A percentile compares a stretch with the other conserved stretches of the same genome.
These are phyloP conservation scores for Aspergillus proliferans DNA, from an alignment of 2,329 filamentous ascomycete genomes.

Conservation along the genomic window DNA sequence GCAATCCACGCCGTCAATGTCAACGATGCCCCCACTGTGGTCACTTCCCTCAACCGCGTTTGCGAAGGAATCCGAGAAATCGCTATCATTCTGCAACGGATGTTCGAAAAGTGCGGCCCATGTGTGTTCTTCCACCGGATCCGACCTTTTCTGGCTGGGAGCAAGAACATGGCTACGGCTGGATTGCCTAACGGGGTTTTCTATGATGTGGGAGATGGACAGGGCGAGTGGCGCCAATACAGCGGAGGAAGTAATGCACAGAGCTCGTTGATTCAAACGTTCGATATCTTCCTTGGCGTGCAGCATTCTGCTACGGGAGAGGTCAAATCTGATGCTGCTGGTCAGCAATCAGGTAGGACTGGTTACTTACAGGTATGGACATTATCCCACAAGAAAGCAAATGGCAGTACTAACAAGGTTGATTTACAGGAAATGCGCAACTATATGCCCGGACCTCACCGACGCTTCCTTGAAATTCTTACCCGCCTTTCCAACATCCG, in stretches of 20 bases:
- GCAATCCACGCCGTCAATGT: slow-evolving; percentile 41
- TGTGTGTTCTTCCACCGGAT: slow-evolving; percentile 48
- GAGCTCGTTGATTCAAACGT: slow-evolving; percentile 50
- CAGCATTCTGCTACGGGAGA: slow-evolving; percentile 39
- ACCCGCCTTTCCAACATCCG: slow-evolving; percentile 42
- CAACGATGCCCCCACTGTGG: slow-evolving; percentile 32
- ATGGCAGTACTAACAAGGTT: slow-evolving; percentile 3
- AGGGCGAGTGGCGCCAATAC: slow-evolving; percentile 46
- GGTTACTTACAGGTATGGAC: slow-evolving; percentile 19
- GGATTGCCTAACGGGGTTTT: slow-evolving; percentile 48
- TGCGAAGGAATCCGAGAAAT: slow-evolving; percentile 39
- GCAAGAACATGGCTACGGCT: slow-evolving; percentile 48
- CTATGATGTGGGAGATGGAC: slow-evolving; percentile 45
- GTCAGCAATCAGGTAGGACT: slow-evolving; percentile 14
- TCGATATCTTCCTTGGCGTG: slow-evolving; percentile 48
- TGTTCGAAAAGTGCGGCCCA: slow-evolving; percentile 47
- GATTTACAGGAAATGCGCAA: slow-evolving; percentile 43
- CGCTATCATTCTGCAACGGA: slow-evolving; percentile 40
- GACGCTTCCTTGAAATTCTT: slow-evolving; percentile 46
- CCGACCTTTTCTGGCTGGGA: slow-evolving; percentile 48
- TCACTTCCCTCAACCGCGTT: slow-evolving; percentile 36
- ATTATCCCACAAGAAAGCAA: not conserved
- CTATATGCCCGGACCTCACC: slow-evolving; percentile 51
- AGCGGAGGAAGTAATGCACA: slow-evolving; percentile 52
- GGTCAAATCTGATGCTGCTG: slow-evolving; percentile 15